Conservation (phyloP, 2,329 filamentous ascomycete species). For the Podosphaera fusca region DNA sequence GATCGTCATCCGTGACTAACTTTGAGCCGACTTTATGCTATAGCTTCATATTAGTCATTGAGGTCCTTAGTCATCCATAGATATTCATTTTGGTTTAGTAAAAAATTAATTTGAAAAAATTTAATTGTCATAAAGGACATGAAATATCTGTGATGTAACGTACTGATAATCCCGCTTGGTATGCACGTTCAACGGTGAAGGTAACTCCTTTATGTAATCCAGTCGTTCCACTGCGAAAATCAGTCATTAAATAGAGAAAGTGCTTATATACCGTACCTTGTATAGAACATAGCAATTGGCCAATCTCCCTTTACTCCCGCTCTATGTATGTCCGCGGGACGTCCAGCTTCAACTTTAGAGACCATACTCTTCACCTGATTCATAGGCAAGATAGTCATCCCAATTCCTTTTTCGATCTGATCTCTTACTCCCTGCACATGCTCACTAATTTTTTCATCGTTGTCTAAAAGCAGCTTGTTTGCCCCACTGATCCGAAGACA, state of each 20-base stretch:
- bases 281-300: slow-evolving; percentile 46
- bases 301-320: slow-evolving; percentile 25
- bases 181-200: slow-evolving; percentile 21
- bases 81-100: no score
- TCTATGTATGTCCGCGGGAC: slow-evolving; percentile 32
- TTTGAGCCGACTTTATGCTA: no score
- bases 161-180: neutral
- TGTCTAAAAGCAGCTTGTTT: slow-evolving; percentile 34
- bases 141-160: neutral
- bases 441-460: slow-evolving; percentile 26
- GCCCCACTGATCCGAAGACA: slow-evolving; percentile 35
- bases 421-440: slow-evolving; percentile 33
- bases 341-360: slow-evolving; percentile 20
- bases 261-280: slow-evolving; percentile 20
- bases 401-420: slow-evolving; percentile 22
- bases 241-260: neutral
- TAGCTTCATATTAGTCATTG: no score
- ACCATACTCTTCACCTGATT: slow-evolving; percentile 24
- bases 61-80: no score
- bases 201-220: slow-evolving; percentile 50
- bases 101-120: no score
- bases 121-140: no score
- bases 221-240: slow-evolving; percentile 37
- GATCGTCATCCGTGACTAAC: slow-evolving; percentile 16
- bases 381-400: slow-evolving; percentile 33